Conservation (phyloP, 2,329 filamentous ascomycete species). For the Fusarium sp. region DNA sequence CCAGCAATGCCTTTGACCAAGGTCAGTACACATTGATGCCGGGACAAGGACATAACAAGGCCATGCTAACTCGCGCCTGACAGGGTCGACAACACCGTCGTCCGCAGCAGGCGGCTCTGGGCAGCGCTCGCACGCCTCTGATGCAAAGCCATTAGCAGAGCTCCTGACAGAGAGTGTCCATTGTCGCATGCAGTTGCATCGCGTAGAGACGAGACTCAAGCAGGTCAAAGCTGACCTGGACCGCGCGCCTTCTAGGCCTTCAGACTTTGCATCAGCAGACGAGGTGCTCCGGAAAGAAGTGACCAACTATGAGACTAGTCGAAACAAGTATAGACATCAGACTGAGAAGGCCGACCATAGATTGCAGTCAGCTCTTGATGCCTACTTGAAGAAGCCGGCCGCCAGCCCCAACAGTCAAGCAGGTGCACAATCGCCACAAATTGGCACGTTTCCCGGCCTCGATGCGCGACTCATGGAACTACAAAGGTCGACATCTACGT, state of each 20-base stretch:
- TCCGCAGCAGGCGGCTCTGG: not conserved
- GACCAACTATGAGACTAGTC: conserved; percentile 18
- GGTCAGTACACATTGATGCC: conserved; percentile 18
- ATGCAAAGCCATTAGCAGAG: conserved; percentile 31
- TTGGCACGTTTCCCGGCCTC: not conserved
- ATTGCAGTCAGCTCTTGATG: conserved; percentile 11
- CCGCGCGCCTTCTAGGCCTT: conserved; percentile 21
- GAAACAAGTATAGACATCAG: conserved; percentile 6
- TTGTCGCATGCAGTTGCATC: conserved; percentile 31
- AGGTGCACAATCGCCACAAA: not conserved
- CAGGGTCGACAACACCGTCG: conserved; percentile 8
- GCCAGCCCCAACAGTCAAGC: conserved; percentile 2
- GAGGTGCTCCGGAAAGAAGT: conserved; percentile 34
- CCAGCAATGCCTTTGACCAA: conserved; percentile 22
- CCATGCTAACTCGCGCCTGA: conserved; percentile 2
- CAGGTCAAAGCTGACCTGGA: conserved; percentile 28
- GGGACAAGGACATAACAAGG: not conserved
- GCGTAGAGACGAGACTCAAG: conserved; percentile 30
- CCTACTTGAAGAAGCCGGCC: conserved; percentile 2
- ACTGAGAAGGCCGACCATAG: conserved; percentile 19
- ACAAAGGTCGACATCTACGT: conserved; percentile 4
- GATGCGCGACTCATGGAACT: conserved; percentile 14
- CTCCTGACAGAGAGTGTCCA: conserved; percentile 39
- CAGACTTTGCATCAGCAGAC: conserved; percentile 39
- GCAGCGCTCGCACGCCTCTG: not conserved